phyloP scores from a whole-genome alignment of 163 green algal genomes.

The Smithsoniella earleae region DNA sequence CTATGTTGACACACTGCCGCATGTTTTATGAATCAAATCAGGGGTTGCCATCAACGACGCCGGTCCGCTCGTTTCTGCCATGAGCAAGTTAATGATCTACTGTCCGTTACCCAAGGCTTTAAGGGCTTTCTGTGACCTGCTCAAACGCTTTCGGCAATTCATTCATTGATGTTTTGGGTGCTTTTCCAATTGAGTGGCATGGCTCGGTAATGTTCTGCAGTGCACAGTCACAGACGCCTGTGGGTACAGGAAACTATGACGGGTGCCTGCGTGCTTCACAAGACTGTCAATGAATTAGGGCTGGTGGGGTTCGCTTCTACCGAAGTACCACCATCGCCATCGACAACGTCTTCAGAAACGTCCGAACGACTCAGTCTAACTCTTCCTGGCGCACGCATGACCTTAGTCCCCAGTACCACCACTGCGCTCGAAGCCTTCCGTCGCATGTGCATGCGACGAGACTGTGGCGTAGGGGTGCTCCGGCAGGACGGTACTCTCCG shows the following conservation, averaged over 20 bases:
- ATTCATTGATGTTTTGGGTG: background rate
- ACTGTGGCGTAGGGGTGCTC: conserved; percentile 8
- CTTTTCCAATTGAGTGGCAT: background rate
- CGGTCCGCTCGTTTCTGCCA: too few relatives aligned
- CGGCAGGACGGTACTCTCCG: conserved; percentile 6
- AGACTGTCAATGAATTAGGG: conserved; percentile 16
- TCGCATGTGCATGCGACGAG: conserved; percentile 23
- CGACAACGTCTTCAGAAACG: conserved; percentile 24
- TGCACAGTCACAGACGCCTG: background rate
- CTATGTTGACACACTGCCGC: too few relatives aligned
- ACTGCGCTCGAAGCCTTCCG: conserved; percentile 14
- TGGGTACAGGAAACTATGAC: background rate
- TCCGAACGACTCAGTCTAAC: background rate
- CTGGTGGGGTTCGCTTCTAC: background rate
- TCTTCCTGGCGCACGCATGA: background rate
- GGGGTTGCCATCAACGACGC: too few relatives aligned
- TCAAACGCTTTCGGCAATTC: background rate
- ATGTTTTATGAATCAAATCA: too few relatives aligned
- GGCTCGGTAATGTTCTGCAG: background rate
- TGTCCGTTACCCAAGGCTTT: too few relatives aligned
- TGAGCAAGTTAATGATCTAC: too few relatives aligned
- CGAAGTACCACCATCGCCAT: conserved; percentile 9
- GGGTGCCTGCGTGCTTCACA: background rate
- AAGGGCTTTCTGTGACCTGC: background rate
- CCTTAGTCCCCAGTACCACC: background rate